These are phyloP conservation scores for Melampsora abietis-canadensis DNA, from an alignment of 1,284 basidiomycete species.

Conservation along the genomic window DNA sequence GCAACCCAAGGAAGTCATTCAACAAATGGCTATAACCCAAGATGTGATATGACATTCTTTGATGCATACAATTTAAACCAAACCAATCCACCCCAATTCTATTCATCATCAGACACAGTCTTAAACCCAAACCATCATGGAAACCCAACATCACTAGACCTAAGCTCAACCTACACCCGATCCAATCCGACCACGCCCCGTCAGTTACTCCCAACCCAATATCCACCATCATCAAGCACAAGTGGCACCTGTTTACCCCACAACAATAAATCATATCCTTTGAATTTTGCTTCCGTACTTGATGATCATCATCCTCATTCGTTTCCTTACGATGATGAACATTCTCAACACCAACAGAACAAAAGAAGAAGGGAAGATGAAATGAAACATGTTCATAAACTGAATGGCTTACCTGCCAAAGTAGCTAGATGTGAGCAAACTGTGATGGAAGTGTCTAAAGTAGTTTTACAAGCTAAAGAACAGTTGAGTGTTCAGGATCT, in stretches of 20 bases:
- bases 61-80: too few relatives aligned
- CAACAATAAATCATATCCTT: background rate
- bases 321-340: background rate
- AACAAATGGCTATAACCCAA: too few relatives aligned
- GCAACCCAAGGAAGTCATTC: too few relatives aligned
- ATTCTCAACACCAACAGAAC: background rate
- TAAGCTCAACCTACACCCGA: background rate
- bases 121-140: too few relatives aligned
- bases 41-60: too few relatives aligned
- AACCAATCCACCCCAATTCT: too few relatives aligned
- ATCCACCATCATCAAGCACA: background rate
- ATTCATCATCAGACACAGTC: too few relatives aligned
- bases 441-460: slow-evolving; percentile 19
- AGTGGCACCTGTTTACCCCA: background rate
- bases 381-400: background rate
- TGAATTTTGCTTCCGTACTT: slow-evolving; percentile 1
- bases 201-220: background rate
- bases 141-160: too few relatives aligned
- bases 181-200: background rate
- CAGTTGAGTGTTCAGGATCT: slow-evolving; percentile 10
- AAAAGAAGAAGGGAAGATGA: background rate
- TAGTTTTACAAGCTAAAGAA: slow-evolving; percentile 29
- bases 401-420: slow-evolving; percentile 35
- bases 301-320: slow-evolving; percentile 17
- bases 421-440: slow-evolving; percentile 32